phyloP scores from a whole-genome alignment of 305 asterid species.

The Fraxinus paxiana region DNA sequence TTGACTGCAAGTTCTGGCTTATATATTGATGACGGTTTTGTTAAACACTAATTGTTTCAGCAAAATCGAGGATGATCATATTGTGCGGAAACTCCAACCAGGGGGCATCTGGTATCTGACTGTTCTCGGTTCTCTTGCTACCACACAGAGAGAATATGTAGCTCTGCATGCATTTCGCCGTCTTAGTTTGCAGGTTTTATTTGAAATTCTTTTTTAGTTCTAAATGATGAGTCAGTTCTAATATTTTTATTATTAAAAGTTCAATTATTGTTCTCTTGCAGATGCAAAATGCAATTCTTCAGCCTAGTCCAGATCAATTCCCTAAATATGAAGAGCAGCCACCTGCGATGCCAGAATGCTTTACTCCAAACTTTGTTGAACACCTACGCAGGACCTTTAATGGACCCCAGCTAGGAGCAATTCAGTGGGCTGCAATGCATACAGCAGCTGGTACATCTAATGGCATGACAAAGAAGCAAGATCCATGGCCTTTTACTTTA shows the following conservation, averaged over 20 bases:
- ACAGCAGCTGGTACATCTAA: slow-evolving; percentile 94
- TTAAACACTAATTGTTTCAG: slow-evolving; percentile 33
- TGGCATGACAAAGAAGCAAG: slow-evolving; percentile 80
- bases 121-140: slow-evolving; percentile 84
- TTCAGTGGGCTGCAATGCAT: slow-evolving; percentile 99
- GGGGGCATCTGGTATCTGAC: slow-evolving; percentile 85
- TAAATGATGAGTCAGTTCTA: background rate
- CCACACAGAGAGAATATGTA: slow-evolving; percentile 90
- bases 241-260: slow-evolving; percentile 13
- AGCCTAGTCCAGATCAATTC: slow-evolving; percentile 89
- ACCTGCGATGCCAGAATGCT: slow-evolving; percentile 98
- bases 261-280: slow-evolving; percentile 31
- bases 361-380: slow-evolving; percentile 83
- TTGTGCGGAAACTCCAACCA: slow-evolving; percentile 81
- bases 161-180: slow-evolving; percentile 97
- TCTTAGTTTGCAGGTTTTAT: slow-evolving; percentile 72
- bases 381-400: slow-evolving; percentile 75
- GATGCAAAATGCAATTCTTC: slow-evolving; percentile 99
- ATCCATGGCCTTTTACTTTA: slow-evolving; percentile 96
- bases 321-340: slow-evolving; percentile 96
- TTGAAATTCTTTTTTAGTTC: slow-evolving; percentile 4
- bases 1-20: slow-evolving; percentile 9
- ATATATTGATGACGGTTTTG: slow-evolving; percentile 17
- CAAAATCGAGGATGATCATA: slow-evolving; percentile 74
- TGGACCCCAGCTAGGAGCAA: slow-evolving; percentile 87